phyloP scores from a whole-genome alignment of 345 rosid species.

The Lepidium africanum region DNA sequence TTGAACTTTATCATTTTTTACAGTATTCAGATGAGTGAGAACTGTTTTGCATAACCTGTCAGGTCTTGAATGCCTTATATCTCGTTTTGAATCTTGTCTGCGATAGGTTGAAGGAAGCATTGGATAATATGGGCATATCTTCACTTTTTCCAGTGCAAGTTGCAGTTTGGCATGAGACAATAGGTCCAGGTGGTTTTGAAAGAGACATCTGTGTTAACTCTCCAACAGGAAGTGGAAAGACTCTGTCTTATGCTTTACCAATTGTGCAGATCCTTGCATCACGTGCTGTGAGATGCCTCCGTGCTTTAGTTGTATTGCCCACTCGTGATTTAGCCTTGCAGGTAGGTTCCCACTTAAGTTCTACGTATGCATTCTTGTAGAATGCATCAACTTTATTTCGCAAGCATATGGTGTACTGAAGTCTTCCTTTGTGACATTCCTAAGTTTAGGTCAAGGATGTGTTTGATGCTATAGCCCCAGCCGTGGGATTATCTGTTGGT shows the following conservation, averaged over 20 bases:
- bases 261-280: slow-evolving; percentile 65
- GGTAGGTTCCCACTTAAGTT: slow-evolving; percentile 28
- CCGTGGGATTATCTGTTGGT: slow-evolving; percentile 90
- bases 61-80: neutral
- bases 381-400: neutral
- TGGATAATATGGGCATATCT: slow-evolving; percentile 55
- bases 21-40: neutral
- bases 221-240: slow-evolving; percentile 93
- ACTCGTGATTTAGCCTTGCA: slow-evolving; percentile 92
- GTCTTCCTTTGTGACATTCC: slow-evolving; percentile 1
- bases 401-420: neutral
- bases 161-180: slow-evolving; percentile 87
- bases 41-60: neutral
- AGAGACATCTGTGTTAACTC: slow-evolving; percentile 87
- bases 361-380: neutral
- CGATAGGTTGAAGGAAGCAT: slow-evolving; percentile 58
- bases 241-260: slow-evolving; percentile 85
- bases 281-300: slow-evolving; percentile 61
- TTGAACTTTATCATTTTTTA: neutral
- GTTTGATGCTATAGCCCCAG: slow-evolving; percentile 84
- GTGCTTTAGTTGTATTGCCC: slow-evolving; percentile 93
- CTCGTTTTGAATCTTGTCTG: neutral
- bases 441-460: slow-evolving; percentile 74
- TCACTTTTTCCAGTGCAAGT: slow-evolving; percentile 78
- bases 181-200: slow-evolving; percentile 84